Evolutionary conservation across 495 filamentous ascomycete genomes (phyloP), one percentile per base, ranked within the genome.

Genomic region (Penicillium roqueforti): DNA sequence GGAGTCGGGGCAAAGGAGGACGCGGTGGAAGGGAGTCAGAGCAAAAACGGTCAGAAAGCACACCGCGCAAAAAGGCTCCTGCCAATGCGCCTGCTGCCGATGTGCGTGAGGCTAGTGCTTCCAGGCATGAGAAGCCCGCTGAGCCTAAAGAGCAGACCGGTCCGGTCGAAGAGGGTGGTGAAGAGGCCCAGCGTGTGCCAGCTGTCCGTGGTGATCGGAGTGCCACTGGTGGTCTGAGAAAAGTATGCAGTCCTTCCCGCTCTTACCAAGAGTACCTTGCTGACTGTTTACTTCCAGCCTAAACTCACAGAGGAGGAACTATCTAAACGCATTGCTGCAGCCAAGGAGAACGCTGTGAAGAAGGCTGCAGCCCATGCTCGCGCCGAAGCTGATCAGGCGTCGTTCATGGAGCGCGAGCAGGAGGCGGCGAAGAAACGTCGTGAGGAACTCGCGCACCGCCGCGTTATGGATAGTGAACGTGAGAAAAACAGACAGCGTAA

Each of bases 401-500:
- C 78, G 4, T 88, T 87, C 66, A 73, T 84, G 37, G 77, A 86
- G 51, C 79, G 84, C 18, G 86, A 88, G 64, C 78, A 81, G 40
- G 66, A 80, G 1, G 82, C 78, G 10, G 69, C 69, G 16, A 72
- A 76, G 64, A 79, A 80, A 48, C 68, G 77, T 48, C 76, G 78
- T 18, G 72, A 77, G 50, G 86, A 89, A 63, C 69, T 78, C 6
- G 66, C 66, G 23, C 78, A 82, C 45, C 71, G 81, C 16, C 72
- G 76, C 29, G 73, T 80, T 36, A 84, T 87, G 84, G 84, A 87
- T 59, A 76, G 71, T 25, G 88, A 92, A 65, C 69, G 88, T 19
- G 87, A 89, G 61, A 79, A 79, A 57, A 92, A 92, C 56, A 70
- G 87, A 31, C 73, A 80, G 61, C 71, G 88, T 49, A 92, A 92